These are phyloP conservation scores for Cadophora gregata DNA, from an alignment of 2,329 filamentous ascomycete species.

Conservation along the genomic window DNA sequence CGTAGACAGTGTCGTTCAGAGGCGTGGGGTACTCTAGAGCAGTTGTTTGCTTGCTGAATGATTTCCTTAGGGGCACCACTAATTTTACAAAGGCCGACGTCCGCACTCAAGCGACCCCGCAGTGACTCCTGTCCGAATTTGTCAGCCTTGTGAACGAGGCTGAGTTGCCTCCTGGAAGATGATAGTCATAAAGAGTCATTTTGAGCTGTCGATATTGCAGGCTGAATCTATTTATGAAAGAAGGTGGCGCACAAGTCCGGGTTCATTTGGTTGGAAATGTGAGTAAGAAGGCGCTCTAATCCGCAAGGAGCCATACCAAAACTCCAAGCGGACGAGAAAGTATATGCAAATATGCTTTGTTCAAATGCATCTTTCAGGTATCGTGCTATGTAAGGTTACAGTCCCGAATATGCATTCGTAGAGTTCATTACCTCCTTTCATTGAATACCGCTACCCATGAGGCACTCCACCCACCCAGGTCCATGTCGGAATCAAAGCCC, in stretches of 20 bases:
- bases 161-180: background rate
- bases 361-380: background rate
- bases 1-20: background rate
- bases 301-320: background rate
- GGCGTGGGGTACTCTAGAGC: too few species aligned
- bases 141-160: background rate
- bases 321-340: background rate
- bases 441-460: background rate
- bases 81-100: conserved; percentile 13
- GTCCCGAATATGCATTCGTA: background rate
- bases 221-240: too few species aligned
- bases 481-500: background rate
- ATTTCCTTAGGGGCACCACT: conserved; percentile 3
- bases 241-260: too few species aligned
- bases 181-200: conserved; percentile 17
- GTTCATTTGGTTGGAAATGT: too few species aligned
- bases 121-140: background rate
- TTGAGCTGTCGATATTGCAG: too few species aligned
- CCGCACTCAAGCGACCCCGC: conserved; percentile 12
- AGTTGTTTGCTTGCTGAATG: background rate
- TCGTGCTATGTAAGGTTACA: background rate
- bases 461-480: background rate
- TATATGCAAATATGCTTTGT: background rate
- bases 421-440: background rate
- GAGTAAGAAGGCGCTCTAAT: too few species aligned